A percentile compares a stretch with the other conserved stretches of the same genome.
Evolutionary conservation across 371 early-diverging fungal genomes (phyloP).

Genomic region (Haplosporangium sp.): DNA sequence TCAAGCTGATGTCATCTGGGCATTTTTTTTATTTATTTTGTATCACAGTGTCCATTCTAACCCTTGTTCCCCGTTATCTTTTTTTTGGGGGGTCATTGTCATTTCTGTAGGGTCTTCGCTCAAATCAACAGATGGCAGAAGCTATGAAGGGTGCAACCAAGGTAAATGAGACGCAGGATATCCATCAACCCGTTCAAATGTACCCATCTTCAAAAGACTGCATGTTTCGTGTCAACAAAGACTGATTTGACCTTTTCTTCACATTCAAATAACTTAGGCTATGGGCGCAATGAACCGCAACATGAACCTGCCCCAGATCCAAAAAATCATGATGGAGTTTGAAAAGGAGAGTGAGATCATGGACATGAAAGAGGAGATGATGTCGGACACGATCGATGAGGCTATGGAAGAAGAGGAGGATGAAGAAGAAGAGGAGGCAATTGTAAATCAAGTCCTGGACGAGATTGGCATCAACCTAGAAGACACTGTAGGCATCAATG

Average conservation of each 20-base stretch:
- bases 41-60: neutral
- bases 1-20: neutral
- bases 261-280: slow-evolving; percentile 61
- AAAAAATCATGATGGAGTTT: slow-evolving; percentile 97
- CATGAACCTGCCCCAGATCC: slow-evolving; percentile 93
- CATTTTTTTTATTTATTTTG: neutral
- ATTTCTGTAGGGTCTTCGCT: slow-evolving; percentile 79
- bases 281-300: slow-evolving; percentile 96
- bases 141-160: slow-evolving; percentile 96
- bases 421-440: slow-evolving; percentile 91
- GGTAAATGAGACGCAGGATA: slow-evolving; percentile 24
- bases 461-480: slow-evolving; percentile 91
- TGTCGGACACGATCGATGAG: slow-evolving; percentile 97
- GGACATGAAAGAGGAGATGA: slow-evolving; percentile 99
- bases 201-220: too few relatives aligned
- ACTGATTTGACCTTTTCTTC: slow-evolving; percentile 3
- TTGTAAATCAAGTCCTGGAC: slow-evolving; percentile 94
- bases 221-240: neutral
- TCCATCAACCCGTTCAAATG: too few relatives aligned
- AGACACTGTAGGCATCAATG: slow-evolving; percentile 61
- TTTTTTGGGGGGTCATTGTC: slow-evolving; percentile 1
- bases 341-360: slow-evolving; percentile 93
- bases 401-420: slow-evolving; percentile 94
- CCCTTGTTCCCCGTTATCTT: neutral
- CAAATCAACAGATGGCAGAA: slow-evolving; percentile 95